phyloP scores from a whole-genome alignment of 2,329 filamentous ascomycete species.

The Arthroderma sp. region DNA sequence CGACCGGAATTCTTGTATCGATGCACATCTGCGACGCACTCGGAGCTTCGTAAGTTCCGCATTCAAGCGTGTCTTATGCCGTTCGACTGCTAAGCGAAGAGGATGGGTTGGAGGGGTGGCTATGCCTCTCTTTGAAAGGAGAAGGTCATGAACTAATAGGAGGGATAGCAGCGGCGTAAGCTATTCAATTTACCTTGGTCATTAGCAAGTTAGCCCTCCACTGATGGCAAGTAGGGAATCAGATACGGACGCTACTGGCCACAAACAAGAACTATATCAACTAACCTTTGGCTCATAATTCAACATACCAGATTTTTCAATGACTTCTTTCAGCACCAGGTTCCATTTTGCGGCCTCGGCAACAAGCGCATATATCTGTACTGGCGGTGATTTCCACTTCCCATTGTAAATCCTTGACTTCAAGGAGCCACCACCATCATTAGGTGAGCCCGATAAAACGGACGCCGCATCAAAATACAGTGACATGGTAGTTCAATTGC shows the following conservation, averaged over 20 bases:
- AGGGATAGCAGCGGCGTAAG: slow-evolving; percentile 68
- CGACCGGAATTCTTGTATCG: slow-evolving; percentile 49
- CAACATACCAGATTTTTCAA: slow-evolving; percentile 66
- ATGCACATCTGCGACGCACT: slow-evolving; percentile 55
- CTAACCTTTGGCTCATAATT: slow-evolving; percentile 71
- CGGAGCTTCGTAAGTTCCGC: slow-evolving; percentile 74
- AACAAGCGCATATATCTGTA: slow-evolving; percentile 76
- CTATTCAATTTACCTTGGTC: slow-evolving; percentile 32
- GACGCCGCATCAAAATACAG: slow-evolving; percentile 85
- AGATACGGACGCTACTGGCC: neutral
- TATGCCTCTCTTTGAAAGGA: slow-evolving; percentile 70
- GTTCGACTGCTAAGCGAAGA: slow-evolving; percentile 58
- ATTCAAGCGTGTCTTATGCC: slow-evolving; percentile 66
- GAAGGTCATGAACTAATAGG: slow-evolving; percentile 72
- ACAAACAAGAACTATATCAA: neutral
- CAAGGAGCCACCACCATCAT: slow-evolving; percentile 54
- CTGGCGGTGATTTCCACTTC: slow-evolving; percentile 63
- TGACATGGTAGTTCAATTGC: slow-evolving; percentile 49
- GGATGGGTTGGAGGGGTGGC: slow-evolving; percentile 69
- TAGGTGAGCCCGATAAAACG: slow-evolving; percentile 49
- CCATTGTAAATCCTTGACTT: slow-evolving; percentile 72
- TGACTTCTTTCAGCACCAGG: slow-evolving; percentile 68
- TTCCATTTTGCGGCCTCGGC: slow-evolving; percentile 89
- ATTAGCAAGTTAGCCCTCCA: neutral
- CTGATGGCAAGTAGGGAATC: too few relatives aligned